Base-by-base conservation (phyloP, 139 green algal genomes). In the Raphidocelis subcapitata region DNA sequence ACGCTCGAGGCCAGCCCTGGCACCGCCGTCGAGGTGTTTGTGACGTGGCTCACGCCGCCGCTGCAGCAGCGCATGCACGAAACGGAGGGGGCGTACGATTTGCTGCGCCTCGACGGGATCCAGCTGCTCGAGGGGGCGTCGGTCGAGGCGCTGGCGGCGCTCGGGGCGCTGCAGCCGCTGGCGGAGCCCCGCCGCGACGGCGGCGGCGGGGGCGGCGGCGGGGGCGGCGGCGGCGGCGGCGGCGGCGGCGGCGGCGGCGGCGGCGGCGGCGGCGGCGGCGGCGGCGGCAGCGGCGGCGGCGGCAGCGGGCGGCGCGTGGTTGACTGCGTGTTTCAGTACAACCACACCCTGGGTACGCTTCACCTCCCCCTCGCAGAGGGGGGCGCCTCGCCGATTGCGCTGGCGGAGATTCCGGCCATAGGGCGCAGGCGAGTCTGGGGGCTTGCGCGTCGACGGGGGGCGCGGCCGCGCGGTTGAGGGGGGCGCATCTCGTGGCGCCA, bases 61-160 rank as follows among this genome's bases (percentile, higher is more conserved):
- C 62, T 81, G 44, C 73, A 87, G 56, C 49, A 84, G 69, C 73
- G 76, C 52, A 90, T 90, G 84, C 74, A 87, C 57, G 79, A 80
- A 41, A 90, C 84, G 16, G 84, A 90, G 67, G 84, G 79, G 1
- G 82, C 84, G 0, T 91, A 91, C 70, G 73, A 87, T 62, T 65
- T 91, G 28, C 65, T 41, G 18, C 65, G 79, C 18, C 72, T 91
- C 15, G 46, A 35, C 0, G 54, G 73, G 0, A 29, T 90, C 29
- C 31, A 72, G 28, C 81, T 91, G 33, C 64, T 79, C 4, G 72
- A 89, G 20, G 85, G 76, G 1, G 32, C 77, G 12, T 65, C 65
- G 21, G 44, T 88, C 31, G 33, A 79, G 35, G 47, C 44, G 5
- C 76, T 65, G 54, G 76, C 36, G 82, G 85, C 46, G 24, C 32